Evolutionary conservation across 2,329 filamentous ascomycete genomes (phyloP), one percentile per base, ranked within the genome.

Genomic region (Plenodomus tracheiphilus): DNA sequence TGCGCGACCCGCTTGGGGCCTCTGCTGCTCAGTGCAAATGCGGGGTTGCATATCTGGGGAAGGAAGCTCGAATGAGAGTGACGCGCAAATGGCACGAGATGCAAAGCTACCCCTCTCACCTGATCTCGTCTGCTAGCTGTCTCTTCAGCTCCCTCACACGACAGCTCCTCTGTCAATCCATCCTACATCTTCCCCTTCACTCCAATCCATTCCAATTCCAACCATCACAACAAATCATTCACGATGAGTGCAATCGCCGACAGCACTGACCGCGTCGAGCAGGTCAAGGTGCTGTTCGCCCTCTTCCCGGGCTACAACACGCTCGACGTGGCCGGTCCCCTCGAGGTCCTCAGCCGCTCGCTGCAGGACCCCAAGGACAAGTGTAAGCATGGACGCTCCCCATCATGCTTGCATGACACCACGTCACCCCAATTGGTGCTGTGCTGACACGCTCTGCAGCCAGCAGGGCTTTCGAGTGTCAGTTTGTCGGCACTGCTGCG

Each of bases 281-380:
- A 83, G 69, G 79, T 85, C 77, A 81, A 84, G 74, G 82, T 85
- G 66, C 79, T 85, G 71, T 79, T 85, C 68, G 74, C 79, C 64
- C 75, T 83, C 61, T 79, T 81, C 68, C 72, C 77, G 51, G 75
- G 75, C 61, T 81, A 84, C 72, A 80, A 83, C 69, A 77, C 79
- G 39, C 72, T 83, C 54, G 81, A 84, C 70, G 78, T 82, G 58
- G 74, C 77, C 58, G 82, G 82, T 41, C 82, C 82, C 43, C 74
- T 85, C 43, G 81, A 85, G 71, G 78, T 83, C 62, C 75, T 85
- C 56, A 75, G 69, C 65, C 71, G 74, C 53, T 80, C 82, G 56
- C 75, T 75, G 54, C 80, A 84, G 61, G 76, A 84, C 56, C 58
- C 73, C 60, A 79, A 79, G 59, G 77, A 84, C 60, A 72, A 75